Evolutionary conservation across 495 filamentous ascomycete genomes (phyloP).

Genomic region (Penicillium flavigenum): DNA sequence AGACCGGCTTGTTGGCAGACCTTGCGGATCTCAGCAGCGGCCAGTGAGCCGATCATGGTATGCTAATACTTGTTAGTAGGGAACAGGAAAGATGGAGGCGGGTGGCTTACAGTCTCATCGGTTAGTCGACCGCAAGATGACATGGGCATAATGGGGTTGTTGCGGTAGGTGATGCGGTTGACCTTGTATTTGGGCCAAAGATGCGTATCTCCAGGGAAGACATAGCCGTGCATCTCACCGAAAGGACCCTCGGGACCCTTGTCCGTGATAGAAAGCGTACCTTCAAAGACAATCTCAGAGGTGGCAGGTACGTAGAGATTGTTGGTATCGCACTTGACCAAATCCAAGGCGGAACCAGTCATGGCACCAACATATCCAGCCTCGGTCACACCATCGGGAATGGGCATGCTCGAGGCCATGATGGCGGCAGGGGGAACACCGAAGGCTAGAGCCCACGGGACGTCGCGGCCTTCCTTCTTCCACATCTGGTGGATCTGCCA

Average conservation of each 20-base stretch:
- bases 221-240: conserved; percentile 40
- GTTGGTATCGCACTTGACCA: conserved; percentile 45
- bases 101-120: conserved; percentile 34
- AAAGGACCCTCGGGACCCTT: conserved; percentile 38
- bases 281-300: conserved; percentile 43
- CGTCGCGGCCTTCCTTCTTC: conserved; percentile 37
- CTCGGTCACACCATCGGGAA: conserved; percentile 38
- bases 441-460: conserved; percentile 38
- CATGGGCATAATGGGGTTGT: conserved; percentile 40
- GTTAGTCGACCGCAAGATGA: conserved; percentile 34
- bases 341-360: conserved; percentile 35
- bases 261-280: conserved; percentile 37
- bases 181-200: conserved; percentile 35
- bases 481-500: conserved; percentile 40
- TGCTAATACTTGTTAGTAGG: conserved; percentile 18
- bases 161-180: conserved; percentile 43
- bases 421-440: conserved; percentile 44
- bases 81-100: neutral
- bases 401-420: conserved; percentile 42
- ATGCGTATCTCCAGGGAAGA: conserved; percentile 35
- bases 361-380: conserved; percentile 41
- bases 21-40: conserved; percentile 40
- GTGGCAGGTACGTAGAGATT: conserved; percentile 40
- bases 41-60: conserved; percentile 41
- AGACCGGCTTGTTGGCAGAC: conserved; percentile 36